A percentile compares a stretch with the other conserved stretches of the same genome.
Conservation (phyloP, 2,329 filamentous ascomycete species). For the Thyridium curvatum region DNA sequence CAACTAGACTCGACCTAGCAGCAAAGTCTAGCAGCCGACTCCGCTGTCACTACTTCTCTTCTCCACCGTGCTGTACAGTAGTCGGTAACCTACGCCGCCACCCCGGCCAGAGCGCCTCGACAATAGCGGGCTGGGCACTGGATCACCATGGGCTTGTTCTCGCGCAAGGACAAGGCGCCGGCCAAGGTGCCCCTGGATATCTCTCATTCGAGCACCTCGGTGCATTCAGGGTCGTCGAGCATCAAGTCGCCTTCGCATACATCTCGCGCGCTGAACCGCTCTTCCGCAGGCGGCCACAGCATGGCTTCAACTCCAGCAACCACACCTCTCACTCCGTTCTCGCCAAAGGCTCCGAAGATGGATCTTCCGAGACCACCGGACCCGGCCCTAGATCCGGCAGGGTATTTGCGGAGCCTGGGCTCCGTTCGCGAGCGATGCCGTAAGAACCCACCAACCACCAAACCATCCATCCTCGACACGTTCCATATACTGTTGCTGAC, state of each 20-base stretch:
- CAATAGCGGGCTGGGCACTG: too few species aligned
- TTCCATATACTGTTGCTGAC: too few species aligned
- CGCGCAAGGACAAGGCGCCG: slow-evolving; percentile 45
- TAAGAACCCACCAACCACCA: slow-evolving; percentile 13
- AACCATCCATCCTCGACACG: too few species aligned
- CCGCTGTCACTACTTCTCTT: too few species aligned
- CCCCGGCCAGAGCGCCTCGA: too few species aligned
- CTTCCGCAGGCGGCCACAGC: slow-evolving; percentile 41
- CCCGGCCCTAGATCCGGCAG: slow-evolving; percentile 79
- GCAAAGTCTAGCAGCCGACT: too few species aligned
- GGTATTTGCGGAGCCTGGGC: slow-evolving; percentile 83
- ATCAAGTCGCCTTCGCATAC: slow-evolving; percentile 30
- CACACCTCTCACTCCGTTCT: slow-evolving; percentile 46
- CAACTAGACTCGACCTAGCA: too few species aligned
- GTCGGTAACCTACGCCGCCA: too few species aligned
- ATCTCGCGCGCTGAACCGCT: slow-evolving; percentile 38
- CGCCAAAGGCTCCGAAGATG: slow-evolving; percentile 61
- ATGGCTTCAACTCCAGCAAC: slow-evolving; percentile 31
- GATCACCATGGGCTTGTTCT: slow-evolving; percentile 48
- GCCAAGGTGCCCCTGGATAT: slow-evolving; percentile 27
- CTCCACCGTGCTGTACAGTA: too few species aligned
- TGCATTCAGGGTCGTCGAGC: slow-evolving; percentile 45
- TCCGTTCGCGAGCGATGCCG: slow-evolving; percentile 76
- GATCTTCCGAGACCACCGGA: slow-evolving; percentile 81
- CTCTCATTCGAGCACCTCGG: slow-evolving; percentile 42